A percentile compares a stretch with the other conserved stretches of the same genome.
Conservation (phyloP, 208 protist species). For the Acanthamoeba royreba region DNA sequence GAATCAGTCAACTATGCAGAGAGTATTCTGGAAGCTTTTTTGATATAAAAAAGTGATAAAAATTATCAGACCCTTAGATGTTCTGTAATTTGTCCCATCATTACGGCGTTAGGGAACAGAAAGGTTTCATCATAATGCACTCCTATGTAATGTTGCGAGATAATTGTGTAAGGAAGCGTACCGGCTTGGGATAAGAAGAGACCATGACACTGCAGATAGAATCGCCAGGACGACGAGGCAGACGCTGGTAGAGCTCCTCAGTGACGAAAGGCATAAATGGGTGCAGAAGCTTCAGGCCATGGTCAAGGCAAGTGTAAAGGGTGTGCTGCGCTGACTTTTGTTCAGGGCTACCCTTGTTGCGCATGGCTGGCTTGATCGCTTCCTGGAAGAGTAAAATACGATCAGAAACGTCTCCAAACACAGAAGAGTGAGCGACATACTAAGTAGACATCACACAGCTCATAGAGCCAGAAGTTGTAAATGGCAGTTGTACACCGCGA, state of each 20-base stretch:
- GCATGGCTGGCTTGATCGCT: constrained; percentile 89
- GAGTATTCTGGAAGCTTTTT: not conserved
- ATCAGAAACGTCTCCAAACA: too few species aligned
- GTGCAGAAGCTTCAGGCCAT: constrained; percentile 90
- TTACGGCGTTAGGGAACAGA: not conserved
- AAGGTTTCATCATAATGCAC: constrained; percentile 41
- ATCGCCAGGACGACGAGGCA: constrained; percentile 73
- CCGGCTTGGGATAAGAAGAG: constrained; percentile 38
- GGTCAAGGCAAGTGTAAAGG: constrained; percentile 86
- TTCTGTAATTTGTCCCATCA: constrained; percentile 31
- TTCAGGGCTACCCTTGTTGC: constrained; percentile 17
- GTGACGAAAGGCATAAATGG: constrained; percentile 99
- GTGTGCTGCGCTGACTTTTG: not conserved
- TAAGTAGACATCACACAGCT: constrained; percentile 98
- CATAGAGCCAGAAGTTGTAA: constrained; percentile 96
- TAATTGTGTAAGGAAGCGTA: not conserved
- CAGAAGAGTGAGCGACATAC: too few species aligned
- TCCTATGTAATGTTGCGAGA: not conserved
- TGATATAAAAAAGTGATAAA: not conserved
- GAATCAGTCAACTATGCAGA: not conserved
- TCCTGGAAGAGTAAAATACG: too few species aligned
- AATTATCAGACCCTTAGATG: not conserved
- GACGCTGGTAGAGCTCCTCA: constrained; percentile 98
- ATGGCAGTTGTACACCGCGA: constrained; percentile 84
- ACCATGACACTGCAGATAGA: constrained; percentile 27